A percentile compares a stretch with the other conserved stretches of the same genome.
Conservation (phyloP, 2,329 filamentous ascomycete species). For the Cadophora malorum region DNA sequence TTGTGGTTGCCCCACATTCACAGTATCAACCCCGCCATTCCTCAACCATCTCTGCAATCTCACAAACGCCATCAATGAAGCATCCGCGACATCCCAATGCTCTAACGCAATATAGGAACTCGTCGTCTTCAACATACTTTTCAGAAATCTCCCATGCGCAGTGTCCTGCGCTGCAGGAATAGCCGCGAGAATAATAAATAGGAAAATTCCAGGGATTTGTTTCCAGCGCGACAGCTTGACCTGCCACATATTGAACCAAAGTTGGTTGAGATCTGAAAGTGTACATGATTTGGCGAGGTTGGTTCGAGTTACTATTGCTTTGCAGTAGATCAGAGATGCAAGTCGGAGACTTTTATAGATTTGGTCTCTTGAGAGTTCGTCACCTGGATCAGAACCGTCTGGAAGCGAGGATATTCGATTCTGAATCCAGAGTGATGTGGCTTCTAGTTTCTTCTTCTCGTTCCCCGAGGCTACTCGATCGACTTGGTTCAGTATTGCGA, state of each 20-base stretch:
- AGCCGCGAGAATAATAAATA: conserved; percentile 31
- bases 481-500: conserved; percentile 51
- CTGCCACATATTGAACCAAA: conserved; percentile 57
- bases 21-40: not conserved
- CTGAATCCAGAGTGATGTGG: conserved; percentile 50
- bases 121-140: conserved; percentile 34
- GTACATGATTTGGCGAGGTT: conserved; percentile 52
- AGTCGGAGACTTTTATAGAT: conserved; percentile 54
- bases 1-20: not conserved
- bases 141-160: conserved; percentile 34
- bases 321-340: conserved; percentile 55
- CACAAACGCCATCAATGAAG: conserved; percentile 27
- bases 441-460: conserved; percentile 42
- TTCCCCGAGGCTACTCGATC: conserved; percentile 39
- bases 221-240: conserved; percentile 55
- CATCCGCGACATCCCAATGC: conserved; percentile 31
- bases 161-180: conserved; percentile 30
- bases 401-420: conserved; percentile 47
- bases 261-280: conserved; percentile 48
- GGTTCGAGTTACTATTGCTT: conserved; percentile 51
- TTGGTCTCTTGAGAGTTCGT: conserved; percentile 22
- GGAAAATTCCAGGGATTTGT: conserved; percentile 52
- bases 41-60: conserved; percentile 33
- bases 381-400: conserved; percentile 12
- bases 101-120: conserved; percentile 30